Conservation (phyloP, 2,329 filamentous ascomycete species). For the Scopulariopsis brevicaulis region DNA sequence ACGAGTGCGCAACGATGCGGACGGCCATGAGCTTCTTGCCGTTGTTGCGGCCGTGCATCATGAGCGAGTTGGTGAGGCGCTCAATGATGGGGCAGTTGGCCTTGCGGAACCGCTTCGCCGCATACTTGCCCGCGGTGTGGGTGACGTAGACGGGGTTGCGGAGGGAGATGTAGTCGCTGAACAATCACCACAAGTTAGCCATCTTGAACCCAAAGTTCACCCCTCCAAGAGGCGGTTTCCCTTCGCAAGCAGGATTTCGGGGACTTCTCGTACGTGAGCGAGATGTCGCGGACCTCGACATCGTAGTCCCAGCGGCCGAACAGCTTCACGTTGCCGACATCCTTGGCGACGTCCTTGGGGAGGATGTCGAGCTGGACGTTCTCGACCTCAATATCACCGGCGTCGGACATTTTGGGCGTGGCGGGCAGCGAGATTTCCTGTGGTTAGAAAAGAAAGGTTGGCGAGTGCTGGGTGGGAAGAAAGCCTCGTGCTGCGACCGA, state of each 20-base stretch:
- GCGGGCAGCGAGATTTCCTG: slow-evolving; percentile 5
- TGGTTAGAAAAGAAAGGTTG: slow-evolving; percentile 6
- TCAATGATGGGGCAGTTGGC: slow-evolving; percentile 99
- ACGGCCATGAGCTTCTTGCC: slow-evolving; percentile 99
- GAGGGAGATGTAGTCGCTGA: slow-evolving; percentile 99
- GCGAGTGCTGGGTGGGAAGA: slow-evolving; percentile 2
- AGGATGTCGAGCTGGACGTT: slow-evolving; percentile 65
- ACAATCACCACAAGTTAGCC: slow-evolving; percentile 5
- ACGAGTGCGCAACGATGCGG: slow-evolving; percentile 96
- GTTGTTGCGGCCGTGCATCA: slow-evolving; percentile 99
- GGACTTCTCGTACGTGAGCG: slow-evolving; percentile 69
- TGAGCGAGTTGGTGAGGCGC: slow-evolving; percentile 99
- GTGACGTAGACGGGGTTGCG: slow-evolving; percentile 97
- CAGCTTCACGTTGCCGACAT: slow-evolving; percentile 88
- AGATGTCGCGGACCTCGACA: slow-evolving; percentile 99
- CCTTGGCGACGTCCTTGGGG: slow-evolving; percentile 82
- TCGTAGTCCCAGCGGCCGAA: slow-evolving; percentile 99
- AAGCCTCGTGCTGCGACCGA: neutral
- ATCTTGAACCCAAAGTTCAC: slow-evolving; percentile 17
- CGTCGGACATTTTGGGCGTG: slow-evolving; percentile 72
- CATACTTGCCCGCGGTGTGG: slow-evolving; percentile 97
- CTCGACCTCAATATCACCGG: slow-evolving; percentile 88
- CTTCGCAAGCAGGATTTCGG: neutral
- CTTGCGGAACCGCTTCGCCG: slow-evolving; percentile 99
- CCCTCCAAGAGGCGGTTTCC: neutral